Evolutionary conservation across 768 basidiomycete genomes (phyloP), one percentile per base, ranked within the genome.

Genomic region (Candolleomyces eurysporus): DNA sequence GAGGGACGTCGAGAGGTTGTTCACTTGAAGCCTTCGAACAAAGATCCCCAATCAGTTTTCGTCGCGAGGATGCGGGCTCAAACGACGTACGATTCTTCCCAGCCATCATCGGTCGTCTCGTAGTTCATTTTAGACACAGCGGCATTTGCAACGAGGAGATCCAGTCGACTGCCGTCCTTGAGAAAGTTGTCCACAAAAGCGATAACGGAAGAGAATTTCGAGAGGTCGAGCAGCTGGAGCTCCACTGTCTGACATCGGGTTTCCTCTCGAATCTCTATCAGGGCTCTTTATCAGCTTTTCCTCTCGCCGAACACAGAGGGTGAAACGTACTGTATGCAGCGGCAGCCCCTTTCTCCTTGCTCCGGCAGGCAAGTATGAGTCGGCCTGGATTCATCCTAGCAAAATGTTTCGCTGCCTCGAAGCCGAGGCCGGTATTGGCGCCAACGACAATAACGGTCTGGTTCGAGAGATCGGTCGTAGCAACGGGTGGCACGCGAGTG

Each of bases 371-470:
- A 11, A 82, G 32, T 22, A 82, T 73, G 4, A 82, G 66, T 52
- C 68, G 71, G 1, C 56, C 74, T n/a, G 81, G 72, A 49, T 75
- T 75, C 81, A 82, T 79, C 1, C 62, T 48, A 0, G 80, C 80
- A 43, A 83, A 78, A 58, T 82, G 78, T 59, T 76, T 79, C 7
- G 76, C 69, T 0, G 79, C 75, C 63, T 83, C 81, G 45, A 81
- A 75, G 1, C 83, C 83, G 4, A 84, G 59, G 2, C 83, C 86
- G 22, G 73, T 73, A 63, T 87, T 87, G 2, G 84, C 81, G 7
- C 76, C 78, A 30, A 77, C 73, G 22, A 87, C 76, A 21, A 85
- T 57, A n/a, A 85, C 73, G 6, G 79, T 81, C 65, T 81, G 82
- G 5, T 43, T 79, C 10, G 68, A 65, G 21, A 85, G 70, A 61